These are phyloP conservation scores for Chlamydomonas incerta DNA, from an alignment of 139 green algal species.

Conservation along the genomic window DNA sequence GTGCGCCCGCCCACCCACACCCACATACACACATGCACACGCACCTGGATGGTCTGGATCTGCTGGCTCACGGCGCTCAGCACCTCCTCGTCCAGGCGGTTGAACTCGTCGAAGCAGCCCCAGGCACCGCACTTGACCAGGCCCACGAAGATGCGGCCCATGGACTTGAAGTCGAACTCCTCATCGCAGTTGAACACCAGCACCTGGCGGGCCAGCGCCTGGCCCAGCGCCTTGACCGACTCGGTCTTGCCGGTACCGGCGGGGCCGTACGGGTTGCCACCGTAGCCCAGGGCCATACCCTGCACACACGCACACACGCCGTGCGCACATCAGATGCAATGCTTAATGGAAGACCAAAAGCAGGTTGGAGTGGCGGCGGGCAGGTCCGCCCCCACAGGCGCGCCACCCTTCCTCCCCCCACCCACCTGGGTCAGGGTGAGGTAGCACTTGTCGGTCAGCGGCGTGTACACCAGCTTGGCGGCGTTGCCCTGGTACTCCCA, in stretches of 20 bases:
- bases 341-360: no score
- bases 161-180: slow-evolving; percentile 85
- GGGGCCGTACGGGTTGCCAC: slow-evolving; percentile 88
- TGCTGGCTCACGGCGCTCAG: slow-evolving; percentile 84
- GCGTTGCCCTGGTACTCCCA: slow-evolving; percentile 90
- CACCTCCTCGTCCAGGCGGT: slow-evolving; percentile 86
- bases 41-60: slow-evolving; percentile 84
- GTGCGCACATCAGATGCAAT: no score
- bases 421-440: slow-evolving; percentile 78
- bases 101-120: slow-evolving; percentile 94
- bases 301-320: no score
- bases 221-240: slow-evolving; percentile 86
- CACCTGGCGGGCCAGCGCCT: slow-evolving; percentile 77
- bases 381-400: no score
- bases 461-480: slow-evolving; percentile 89
- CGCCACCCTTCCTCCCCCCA: background rate
- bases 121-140: slow-evolving; percentile 85
- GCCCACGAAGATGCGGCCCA: slow-evolving; percentile 88
- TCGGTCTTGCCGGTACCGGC: slow-evolving; percentile 89
- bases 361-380: no score
- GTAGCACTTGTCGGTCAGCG: slow-evolving; percentile 90
- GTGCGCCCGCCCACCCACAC: no score
- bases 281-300: slow-evolving; percentile 82
- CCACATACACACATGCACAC: no score
- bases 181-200: slow-evolving; percentile 93